Evolutionary conservation across 2,329 filamentous ascomycete species (phyloP).

Genomic region (Cercospora beticola): DNA sequence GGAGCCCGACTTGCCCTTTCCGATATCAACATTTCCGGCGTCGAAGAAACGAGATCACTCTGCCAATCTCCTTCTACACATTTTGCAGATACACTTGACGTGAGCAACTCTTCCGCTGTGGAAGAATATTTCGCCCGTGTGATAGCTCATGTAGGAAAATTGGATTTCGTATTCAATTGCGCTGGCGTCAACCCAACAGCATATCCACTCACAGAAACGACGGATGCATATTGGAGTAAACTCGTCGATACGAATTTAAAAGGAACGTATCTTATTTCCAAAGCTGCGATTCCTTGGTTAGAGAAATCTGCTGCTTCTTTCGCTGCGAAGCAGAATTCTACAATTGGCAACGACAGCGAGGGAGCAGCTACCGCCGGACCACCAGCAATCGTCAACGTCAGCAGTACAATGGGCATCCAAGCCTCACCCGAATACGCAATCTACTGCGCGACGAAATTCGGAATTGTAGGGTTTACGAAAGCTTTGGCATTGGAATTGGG

Average conservation of each 20-base stretch:
- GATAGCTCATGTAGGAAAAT: constrained; percentile 25
- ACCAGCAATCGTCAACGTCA: constrained; percentile 43
- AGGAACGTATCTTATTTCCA: constrained; percentile 44
- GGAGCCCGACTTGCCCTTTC: constrained; percentile 46
- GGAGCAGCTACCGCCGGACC: not conserved
- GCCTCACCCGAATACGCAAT: constrained; percentile 42
- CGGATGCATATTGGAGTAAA: constrained; percentile 46
- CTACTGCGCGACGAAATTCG: constrained; percentile 47
- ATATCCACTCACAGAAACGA: constrained; percentile 38
- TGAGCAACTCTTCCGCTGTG: constrained; percentile 29
- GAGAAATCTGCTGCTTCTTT: constrained; percentile 7
- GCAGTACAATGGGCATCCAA: constrained; percentile 42
- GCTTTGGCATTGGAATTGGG: constrained; percentile 43
- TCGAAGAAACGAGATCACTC: constrained; percentile 30
- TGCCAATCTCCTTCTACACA: constrained; percentile 19
- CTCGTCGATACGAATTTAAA: constrained; percentile 43
- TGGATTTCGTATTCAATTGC: constrained; percentile 46
- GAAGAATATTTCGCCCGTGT: constrained; percentile 27
- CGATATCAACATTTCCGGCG: constrained; percentile 40
- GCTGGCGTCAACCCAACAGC: constrained; percentile 42
- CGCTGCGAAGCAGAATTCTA: not conserved
- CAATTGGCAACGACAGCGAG: not conserved
- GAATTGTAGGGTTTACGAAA: constrained; percentile 49
- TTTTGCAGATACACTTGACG: constrained; percentile 32
- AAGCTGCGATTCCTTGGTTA: constrained; percentile 43